Evolutionary conservation across 371 early-diverging fungal species (phyloP).

Genomic region (Apophysomyces ossiformis): DNA sequence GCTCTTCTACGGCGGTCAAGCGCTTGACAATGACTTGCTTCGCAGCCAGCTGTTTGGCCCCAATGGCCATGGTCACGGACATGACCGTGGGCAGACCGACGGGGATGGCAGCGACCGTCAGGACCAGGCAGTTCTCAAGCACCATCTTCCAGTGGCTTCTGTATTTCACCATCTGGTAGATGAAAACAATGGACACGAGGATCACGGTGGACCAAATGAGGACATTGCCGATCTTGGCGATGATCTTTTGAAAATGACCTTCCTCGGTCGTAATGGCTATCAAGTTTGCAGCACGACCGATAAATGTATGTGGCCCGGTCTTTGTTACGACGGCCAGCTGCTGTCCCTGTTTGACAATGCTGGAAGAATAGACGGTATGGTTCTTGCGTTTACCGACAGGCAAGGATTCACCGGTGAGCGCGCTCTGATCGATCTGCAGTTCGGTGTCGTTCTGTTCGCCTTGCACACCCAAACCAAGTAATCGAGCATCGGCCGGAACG

Average conservation of each 20-base stretch:
- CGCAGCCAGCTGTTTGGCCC: conserved; percentile 83
- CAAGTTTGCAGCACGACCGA: conserved; percentile 87
- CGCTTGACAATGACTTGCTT: conserved; percentile 93
- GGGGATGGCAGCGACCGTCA: conserved; percentile 94
- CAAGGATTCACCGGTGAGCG: conserved; percentile 90
- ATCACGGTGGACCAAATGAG: conserved; percentile 70
- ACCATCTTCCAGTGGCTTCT: conserved; percentile 37
- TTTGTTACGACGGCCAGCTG: conserved; percentile 81
- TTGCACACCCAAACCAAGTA: conserved; percentile 79
- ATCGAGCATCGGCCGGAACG: conserved; percentile 84
- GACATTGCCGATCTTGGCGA: conserved; percentile 81
- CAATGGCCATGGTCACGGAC: conserved; percentile 94
- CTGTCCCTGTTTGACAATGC: conserved; percentile 82
- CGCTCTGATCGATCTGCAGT: conserved; percentile 88
- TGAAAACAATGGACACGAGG: conserved; percentile 78
- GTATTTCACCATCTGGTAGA: conserved; percentile 60
- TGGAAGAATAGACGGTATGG: conserved; percentile 78
- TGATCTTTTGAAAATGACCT: conserved; percentile 85
- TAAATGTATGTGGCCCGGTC: conserved; percentile 83
- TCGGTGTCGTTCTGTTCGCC: conserved; percentile 71
- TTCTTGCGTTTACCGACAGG: conserved; percentile 80
- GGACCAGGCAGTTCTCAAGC: conserved; percentile 75
- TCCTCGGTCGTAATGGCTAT: conserved; percentile 81
- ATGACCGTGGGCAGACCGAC: conserved; percentile 93
- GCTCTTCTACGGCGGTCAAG: conserved; percentile 88